Evolutionary conservation across 805 yeast genomes (phyloP), one percentile per base, ranked within the genome.

Genomic region (Maudiozyma pseudohumilis): DNA sequence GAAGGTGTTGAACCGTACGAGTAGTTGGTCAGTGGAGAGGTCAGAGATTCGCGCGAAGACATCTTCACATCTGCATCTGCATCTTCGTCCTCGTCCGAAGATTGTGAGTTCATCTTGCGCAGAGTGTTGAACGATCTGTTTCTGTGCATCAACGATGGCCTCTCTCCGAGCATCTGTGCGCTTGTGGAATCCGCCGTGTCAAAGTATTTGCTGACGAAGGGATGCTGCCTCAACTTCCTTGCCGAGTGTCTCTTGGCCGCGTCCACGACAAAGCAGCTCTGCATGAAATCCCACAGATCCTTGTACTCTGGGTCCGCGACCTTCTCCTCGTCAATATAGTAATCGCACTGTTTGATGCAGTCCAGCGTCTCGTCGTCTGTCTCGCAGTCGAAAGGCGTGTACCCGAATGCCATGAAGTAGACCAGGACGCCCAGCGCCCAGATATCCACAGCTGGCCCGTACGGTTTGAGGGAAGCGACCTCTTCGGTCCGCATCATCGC

Each of bases 391-490:
- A 80, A 80, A 1, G 89, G 89, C 60, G 80, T 74, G 52, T 79
- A 81, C 2, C 88, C 88, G 43, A 80, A 69, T 12, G 77, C 66
- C 69, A 80, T 69, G 48, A 80, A 80, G 53, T 80, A 81, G 2
- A 79, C 69, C 24, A 79, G 62, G 2, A 80, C 86, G 2, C 88
- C 89, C 20, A 80, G 63, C 0, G 88, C 81, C 89, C 89, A 80
- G 23, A 80, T 65, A 51, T 80, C 89, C 2, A 80, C 79, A 3
- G 73, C 68, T 43, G 61, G 66, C 19, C 72, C 71, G 47, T 80
- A 80, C n/a, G 75, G 40, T 11, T 43, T 31, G 12, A 53, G 25
- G 6, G 38, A 19, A 2, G 42, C 38, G 2, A 50, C 23, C 35
- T 53, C 45, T 1, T 40, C 42, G 3, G 40, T 35, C 2, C 48